These are phyloP conservation scores for Colletotrichum acutatum DNA, from an alignment of 2,329 filamentous ascomycete species.

Conservation along the genomic window DNA sequence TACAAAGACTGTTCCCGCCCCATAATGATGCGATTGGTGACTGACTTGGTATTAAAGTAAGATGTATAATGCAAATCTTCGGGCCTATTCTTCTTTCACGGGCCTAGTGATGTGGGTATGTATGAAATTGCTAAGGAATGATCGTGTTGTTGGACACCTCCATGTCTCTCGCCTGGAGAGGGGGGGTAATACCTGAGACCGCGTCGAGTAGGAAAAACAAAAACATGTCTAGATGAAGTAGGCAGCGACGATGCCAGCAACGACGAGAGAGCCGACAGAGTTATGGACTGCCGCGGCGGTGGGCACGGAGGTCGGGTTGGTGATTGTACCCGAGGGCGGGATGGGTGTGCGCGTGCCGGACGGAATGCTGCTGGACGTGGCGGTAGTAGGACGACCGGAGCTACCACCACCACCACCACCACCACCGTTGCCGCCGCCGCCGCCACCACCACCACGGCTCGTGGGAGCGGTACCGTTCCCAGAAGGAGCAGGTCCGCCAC, in stretches of 20 bases:
- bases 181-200: background rate
- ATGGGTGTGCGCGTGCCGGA: constrained; percentile 26
- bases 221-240: constrained; percentile 51
- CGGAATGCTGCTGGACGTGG: background rate
- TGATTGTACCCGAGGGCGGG: constrained; percentile 28
- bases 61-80: background rate
- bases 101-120: background rate
- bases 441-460: background rate
- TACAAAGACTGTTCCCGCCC: background rate
- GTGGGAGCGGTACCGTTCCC: background rate
- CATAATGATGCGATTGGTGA: background rate
- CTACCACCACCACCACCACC: background rate
- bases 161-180: background rate
- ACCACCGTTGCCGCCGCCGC: background rate
- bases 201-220: background rate
- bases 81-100: no score
- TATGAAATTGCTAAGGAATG: background rate
- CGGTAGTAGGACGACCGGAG: background rate
- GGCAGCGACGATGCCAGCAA: constrained; percentile 51
- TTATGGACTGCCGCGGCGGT: constrained; percentile 44
- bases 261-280: constrained; percentile 48
- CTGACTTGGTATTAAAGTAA: background rate
- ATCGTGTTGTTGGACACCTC: background rate
- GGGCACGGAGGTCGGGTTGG: constrained; percentile 35
- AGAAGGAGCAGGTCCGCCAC: background rate